phyloP scores from a whole-genome alignment of 495 filamentous ascomycete genomes.

The Collariella sp. region DNA sequence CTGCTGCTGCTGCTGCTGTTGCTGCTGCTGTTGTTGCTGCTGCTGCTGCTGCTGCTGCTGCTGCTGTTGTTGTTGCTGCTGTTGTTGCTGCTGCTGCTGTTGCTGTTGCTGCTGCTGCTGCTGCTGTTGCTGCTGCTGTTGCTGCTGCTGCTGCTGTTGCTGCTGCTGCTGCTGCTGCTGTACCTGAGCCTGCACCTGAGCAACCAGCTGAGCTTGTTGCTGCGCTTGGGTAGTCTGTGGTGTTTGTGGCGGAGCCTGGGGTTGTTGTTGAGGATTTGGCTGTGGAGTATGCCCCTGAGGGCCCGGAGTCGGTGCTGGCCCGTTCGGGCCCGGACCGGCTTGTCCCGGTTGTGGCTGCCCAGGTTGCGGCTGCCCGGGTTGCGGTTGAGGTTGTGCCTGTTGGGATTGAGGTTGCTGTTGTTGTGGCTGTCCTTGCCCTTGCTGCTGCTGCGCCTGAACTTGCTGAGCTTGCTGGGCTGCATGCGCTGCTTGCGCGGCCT shows the following conservation, averaged over 20 bases:
- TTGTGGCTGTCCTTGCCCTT: conserved; percentile 21
- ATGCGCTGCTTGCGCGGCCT: conserved; percentile 37
- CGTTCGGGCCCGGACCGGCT: conserved; percentile 18
- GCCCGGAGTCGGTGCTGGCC: conserved; percentile 24
- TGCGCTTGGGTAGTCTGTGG: conserved; percentile 46
- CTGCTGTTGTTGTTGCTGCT: conserved; percentile 46
- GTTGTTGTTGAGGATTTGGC: conserved; percentile 32
- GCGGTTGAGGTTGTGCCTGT: conserved; percentile 25
- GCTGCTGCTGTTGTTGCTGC: conserved; percentile 17
- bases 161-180: conserved; percentile 28
- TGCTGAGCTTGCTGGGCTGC: conserved; percentile 46
- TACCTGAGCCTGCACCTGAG: conserved; percentile 12
- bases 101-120: not conserved
- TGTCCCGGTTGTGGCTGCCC: conserved; percentile 37
- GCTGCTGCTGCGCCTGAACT: no score
- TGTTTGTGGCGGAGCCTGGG: conserved; percentile 38
- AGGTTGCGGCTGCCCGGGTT: conserved; percentile 17
- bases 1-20: not conserved
- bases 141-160: conserved; percentile 37
- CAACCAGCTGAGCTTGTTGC: conserved; percentile 40
- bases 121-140: conserved; percentile 20
- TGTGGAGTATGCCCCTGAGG: conserved; percentile 28
- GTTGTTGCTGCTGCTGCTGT: conserved; percentile 35
- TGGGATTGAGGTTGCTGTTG: conserved; percentile 29
- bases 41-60: not conserved